phyloP scores from a whole-genome alignment of 805 yeast species.

The Cyberlindnera bimundalis region DNA sequence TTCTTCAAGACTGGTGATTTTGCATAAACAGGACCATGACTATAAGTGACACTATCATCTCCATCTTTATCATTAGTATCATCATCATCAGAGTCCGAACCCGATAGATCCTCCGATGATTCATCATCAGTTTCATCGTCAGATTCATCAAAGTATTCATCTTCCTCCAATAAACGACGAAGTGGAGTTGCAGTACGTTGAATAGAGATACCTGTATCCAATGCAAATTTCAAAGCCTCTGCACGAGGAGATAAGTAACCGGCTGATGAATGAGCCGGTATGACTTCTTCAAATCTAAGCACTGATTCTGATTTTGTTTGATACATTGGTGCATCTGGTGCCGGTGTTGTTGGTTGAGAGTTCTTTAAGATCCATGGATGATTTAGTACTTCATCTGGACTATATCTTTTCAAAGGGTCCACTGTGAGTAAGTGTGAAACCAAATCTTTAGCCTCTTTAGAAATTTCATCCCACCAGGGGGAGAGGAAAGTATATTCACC shows the following conservation, averaged over 20 bases:
- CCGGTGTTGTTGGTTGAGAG: conserved; percentile 36
- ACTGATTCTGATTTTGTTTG: conserved; percentile 21
- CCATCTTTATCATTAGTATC: conserved; percentile 11
- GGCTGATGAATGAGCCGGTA: conserved; percentile 16
- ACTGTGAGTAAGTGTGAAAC: conserved; percentile 76
- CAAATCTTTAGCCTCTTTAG: conserved; percentile 83
- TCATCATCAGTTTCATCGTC: conserved; percentile 22
- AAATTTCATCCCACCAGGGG: conserved; percentile 91
- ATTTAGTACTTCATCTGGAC: conserved; percentile 68
- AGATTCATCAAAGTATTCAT: conserved; percentile 27
- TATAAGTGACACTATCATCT: conserved; percentile 8
- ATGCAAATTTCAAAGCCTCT: conserved; percentile 78
- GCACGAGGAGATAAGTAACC: conserved; percentile 63
- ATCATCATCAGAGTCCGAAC: conserved; percentile 7
- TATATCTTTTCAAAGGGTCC: conserved; percentile 74
- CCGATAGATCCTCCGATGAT: conserved; percentile 13
- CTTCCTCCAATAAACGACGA: conserved; percentile 24
- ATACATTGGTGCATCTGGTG: conserved; percentile 42
- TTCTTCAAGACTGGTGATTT: conserved; percentile 22
- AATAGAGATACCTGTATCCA: conserved; percentile 82
- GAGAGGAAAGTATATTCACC: conserved; percentile 70
- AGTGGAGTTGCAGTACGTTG: conserved; percentile 47
- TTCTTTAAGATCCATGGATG: conserved; percentile 77
- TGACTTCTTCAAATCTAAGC: conserved; percentile 28
- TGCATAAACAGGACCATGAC: conserved; percentile 11